Evolutionary conservation across 352 stramenopile species (phyloP), one percentile per base, ranked within the genome.

Genomic region (Pythium aquatile): DNA sequence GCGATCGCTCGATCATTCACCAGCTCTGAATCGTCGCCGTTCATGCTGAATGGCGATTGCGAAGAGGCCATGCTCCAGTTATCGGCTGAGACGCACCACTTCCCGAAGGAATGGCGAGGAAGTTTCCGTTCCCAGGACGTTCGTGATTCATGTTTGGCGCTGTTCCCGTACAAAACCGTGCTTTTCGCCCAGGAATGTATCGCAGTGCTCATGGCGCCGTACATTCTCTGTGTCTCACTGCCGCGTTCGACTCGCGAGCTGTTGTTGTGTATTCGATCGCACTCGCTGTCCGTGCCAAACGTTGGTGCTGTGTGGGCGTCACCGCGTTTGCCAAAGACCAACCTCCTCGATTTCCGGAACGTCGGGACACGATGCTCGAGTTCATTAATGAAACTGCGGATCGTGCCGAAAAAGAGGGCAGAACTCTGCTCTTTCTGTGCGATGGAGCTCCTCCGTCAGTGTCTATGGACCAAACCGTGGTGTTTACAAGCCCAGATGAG

Each of bases 171-270:
- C 85, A 98, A 98, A 72, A 90, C 87, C 1, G 77, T 97, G 57
- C 79, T 98, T 29, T 98, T 99, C 58, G 70, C 90, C 3, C 81
- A 96, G 55, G 97, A 99, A 74, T 81, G 98, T 39, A 56, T 97
- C 5, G 94, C 91, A 3, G 91, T 99, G 7, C 58, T 99, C 37
- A 74, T 99, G 57, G 95, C 97, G 39, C 98, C 98, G 4, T 95
- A 99, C 59, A 94, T 99, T 62, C 75, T 99, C 54, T 98, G 91
- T 66, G 82, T 99, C 29, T 98, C 96, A 29, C 84, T 99, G 20
- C 96, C 96, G 1, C 72, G 76, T 29, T 93, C 87, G 65, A 87
- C 97, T 17, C 79, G 90, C 16, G 80, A 94, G 28, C 91, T 99
- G 28, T 85, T 98, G 47, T 76, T 97, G 10, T 99, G 99, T 76